Base-by-base conservation (phyloP, 495 filamentous ascomycete genomes). In the Lepraria neglecta region DNA sequence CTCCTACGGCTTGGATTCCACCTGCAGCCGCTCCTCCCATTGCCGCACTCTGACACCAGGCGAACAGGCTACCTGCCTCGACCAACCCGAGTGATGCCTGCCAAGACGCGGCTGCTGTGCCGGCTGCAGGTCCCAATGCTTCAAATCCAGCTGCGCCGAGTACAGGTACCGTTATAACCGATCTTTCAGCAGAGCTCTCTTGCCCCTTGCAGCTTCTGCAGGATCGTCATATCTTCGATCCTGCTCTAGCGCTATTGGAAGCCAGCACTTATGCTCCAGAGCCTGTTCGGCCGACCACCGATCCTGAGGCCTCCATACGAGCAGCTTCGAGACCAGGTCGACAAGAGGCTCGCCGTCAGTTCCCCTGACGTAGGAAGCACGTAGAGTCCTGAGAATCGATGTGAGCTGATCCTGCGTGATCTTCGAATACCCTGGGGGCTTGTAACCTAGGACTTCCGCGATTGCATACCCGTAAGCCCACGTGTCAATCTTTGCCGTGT, bases 1-100 rank as follows among this genome's bases (percentile, higher is more conserved):
- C 43, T 6, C 61, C 62, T 12, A 64, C 63, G 11, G 56, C 61
- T 28, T 61, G 38, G 42, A 67, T 65, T 3, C 68, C 64, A 42
- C 52, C 45, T 28, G 67, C 44, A 35, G 67, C 65, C 17, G 67
- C 65, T 50, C 69, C 69, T n/a, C 65, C 67, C 65, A 68, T 68
- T 9, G 63, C 67, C 46, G 65, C 67, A 65, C 69, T 69, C 61
- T 71, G 69, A 65, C 67, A 69, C 65, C 63, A 68, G 10, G 69
- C 63, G 46, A 68, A 69, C 3, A 69, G 30, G 28, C 69, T 69
- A 11, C 69, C 67, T 31, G 63, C 69, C 54, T 71, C 48, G 19
- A 71, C 65, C 15, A 48, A n/a, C 24, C 61, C 64, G 10, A 77
- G 42, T 17, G 60, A 65, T 28, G 60, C 60, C 19, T 65, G 64